These are phyloP conservation scores for Kernera saxatilis DNA, from an alignment of 345 rosid genomes.

Conservation along the genomic window DNA sequence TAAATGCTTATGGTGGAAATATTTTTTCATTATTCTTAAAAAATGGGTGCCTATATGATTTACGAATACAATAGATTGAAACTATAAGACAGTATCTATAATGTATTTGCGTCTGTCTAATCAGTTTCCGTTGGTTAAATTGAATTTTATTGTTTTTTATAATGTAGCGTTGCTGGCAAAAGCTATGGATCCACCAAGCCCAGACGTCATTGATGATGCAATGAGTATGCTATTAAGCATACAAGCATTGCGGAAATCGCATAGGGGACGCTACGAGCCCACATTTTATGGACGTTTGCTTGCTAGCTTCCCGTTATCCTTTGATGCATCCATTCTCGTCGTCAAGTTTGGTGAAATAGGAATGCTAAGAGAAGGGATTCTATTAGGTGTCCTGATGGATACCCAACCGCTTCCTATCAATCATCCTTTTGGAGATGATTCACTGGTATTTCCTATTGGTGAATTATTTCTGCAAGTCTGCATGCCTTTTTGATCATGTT, in stretches of 20 bases:
- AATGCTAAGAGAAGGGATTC: slow-evolving; percentile 82
- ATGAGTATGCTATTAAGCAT: slow-evolving; percentile 53
- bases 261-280: slow-evolving; percentile 72
- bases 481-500: slow-evolving; percentile 12
- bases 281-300: slow-evolving; percentile 86
- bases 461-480: slow-evolving; percentile 6
- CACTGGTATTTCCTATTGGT: slow-evolving; percentile 47
- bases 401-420: slow-evolving; percentile 69
- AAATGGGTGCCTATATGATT: neutral
- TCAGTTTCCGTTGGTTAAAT: neutral
- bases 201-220: slow-evolving; percentile 73
- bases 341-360: slow-evolving; percentile 83
- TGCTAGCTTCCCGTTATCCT: slow-evolving; percentile 74
- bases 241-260: slow-evolving; percentile 50
- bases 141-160: slow-evolving; percentile 19
- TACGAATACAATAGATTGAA: neutral
- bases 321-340: slow-evolving; percentile 72
- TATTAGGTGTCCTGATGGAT: slow-evolving; percentile 82
- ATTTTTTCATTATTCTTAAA: neutral
- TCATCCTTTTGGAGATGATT: slow-evolving; percentile 78
- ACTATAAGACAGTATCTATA: neutral
- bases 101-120: neutral
- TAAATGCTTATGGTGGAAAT: neutral
- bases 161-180: slow-evolving; percentile 70
- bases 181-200: slow-evolving; percentile 80